Conservation (phyloP, 345 rosid genomes). For the Tarenaya hassleriana region DNA sequence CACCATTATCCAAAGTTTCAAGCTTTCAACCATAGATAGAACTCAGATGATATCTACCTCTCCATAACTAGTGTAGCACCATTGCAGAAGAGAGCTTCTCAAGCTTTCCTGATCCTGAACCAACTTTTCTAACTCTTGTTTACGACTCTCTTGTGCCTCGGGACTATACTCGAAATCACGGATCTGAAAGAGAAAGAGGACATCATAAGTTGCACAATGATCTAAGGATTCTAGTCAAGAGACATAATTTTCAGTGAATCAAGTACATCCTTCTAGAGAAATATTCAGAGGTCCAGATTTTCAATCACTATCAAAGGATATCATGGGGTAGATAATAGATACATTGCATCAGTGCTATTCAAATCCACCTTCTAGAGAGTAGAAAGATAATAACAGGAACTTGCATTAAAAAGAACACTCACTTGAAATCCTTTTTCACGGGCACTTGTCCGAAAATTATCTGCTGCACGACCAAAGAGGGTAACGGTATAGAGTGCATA, state of each 20-base stretch:
- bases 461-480: constrained; percentile 85
- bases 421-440: constrained; percentile 94
- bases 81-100: constrained; percentile 89
- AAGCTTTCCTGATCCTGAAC: constrained; percentile 69
- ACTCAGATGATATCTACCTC: constrained; percentile 50
- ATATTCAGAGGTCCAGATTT: too few relatives aligned
- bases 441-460: constrained; percentile 70
- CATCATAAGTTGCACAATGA: background rate
- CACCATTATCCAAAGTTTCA: background rate
- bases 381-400: constrained; percentile 1
- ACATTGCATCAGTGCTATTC: too few relatives aligned
- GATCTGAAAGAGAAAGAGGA: constrained; percentile 39
- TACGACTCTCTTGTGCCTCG: constrained; percentile 79
- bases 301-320: too few relatives aligned
- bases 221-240: constrained; percentile 4
- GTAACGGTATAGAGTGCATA: constrained; percentile 90
- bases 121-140: constrained; percentile 76
- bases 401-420: constrained; percentile 30
- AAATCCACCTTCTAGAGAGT: background rate
- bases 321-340: too few relatives aligned
- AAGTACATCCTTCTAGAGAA: background rate
- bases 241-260: constrained; percentile 5
- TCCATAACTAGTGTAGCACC: constrained; percentile 97
- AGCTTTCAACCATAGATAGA: too few relatives aligned
- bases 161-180: constrained; percentile 88